These are phyloP conservation scores for Candida orba DNA, from an alignment of 805 yeast genomes.

Conservation along the genomic window DNA sequence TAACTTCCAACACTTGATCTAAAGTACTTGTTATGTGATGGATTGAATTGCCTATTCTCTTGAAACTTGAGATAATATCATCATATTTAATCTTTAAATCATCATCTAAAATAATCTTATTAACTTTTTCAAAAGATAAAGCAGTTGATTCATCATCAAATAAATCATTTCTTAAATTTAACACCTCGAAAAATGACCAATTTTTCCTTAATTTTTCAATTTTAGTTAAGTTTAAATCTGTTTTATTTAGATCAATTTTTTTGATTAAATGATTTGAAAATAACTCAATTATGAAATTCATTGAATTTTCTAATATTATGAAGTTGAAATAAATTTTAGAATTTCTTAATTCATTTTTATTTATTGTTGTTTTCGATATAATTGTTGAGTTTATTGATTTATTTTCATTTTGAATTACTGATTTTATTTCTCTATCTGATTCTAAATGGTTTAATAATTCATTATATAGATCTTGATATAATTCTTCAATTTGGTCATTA, in stretches of 20 bases:
- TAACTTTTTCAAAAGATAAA: slow-evolving; percentile 8
- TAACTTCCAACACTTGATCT: slow-evolving; percentile 5
- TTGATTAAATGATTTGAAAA: slow-evolving; percentile 1
- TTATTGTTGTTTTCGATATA: slow-evolving; percentile 6
- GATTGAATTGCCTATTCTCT: not conserved
- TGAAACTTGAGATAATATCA: slow-evolving; percentile 10
- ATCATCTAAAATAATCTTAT: slow-evolving; percentile 18
- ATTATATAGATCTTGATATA: slow-evolving; percentile 18
- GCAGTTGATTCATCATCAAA: slow-evolving; percentile 6
- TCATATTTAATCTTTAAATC: slow-evolving; percentile 10
- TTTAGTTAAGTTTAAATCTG: slow-evolving; percentile 20
- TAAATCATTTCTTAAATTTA: slow-evolving; percentile 18
- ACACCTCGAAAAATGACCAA: slow-evolving; percentile 36
- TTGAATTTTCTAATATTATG: slow-evolving; percentile 32
- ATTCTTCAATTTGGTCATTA: slow-evolving; percentile 18
- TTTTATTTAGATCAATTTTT: slow-evolving; percentile 18
- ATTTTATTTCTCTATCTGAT: slow-evolving; percentile 17
- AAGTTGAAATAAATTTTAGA: slow-evolving; percentile 27
- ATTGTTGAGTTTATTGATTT: slow-evolving; percentile 4
- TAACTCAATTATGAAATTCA: slow-evolving; percentile 26
- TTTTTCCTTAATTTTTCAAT: slow-evolving; percentile 28
- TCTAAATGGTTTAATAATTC: slow-evolving; percentile 18
- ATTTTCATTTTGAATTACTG: slow-evolving; percentile 1
- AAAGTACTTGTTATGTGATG: slow-evolving; percentile 2
- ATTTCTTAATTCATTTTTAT: slow-evolving; percentile 17